Percentiles rank a stretch among this genome's conserved stretches.
These are phyloP conservation scores for Diaporthe nobilis DNA, from an alignment of 2,329 filamentous ascomycete genomes.

Conservation along the genomic window DNA sequence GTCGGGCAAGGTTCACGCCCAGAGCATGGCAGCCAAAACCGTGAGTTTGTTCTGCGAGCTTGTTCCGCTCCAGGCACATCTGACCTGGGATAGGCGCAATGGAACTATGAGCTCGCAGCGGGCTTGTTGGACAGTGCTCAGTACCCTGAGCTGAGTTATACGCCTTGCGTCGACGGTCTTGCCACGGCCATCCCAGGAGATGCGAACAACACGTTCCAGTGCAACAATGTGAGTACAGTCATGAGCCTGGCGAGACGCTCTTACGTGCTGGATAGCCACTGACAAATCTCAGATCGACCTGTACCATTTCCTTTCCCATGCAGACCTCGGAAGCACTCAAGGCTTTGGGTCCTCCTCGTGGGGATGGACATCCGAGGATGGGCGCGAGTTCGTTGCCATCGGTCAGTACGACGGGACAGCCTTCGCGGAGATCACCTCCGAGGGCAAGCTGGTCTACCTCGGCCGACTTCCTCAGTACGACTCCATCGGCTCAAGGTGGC, in stretches of 20 bases:
- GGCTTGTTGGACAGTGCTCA: constrained; percentile 13
- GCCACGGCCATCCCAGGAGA: constrained; percentile 16
- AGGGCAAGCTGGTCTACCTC: constrained; percentile 66
- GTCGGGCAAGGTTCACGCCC: constrained; percentile 32
- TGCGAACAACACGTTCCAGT: constrained; percentile 24
- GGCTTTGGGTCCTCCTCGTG: constrained; percentile 59
- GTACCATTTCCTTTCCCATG: constrained; percentile 55
- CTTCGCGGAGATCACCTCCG: constrained; percentile 65
- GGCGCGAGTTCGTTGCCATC: constrained; percentile 68
- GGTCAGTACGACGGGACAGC: constrained; percentile 68
- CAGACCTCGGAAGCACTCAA: constrained; percentile 51
- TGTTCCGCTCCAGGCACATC: too few relatives aligned
- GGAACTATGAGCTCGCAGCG: constrained; percentile 14
- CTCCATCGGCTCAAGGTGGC: constrained; percentile 62
- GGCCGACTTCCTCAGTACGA: constrained; percentile 65
- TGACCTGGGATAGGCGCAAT: constrained; percentile 18
- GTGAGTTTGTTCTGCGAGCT: constrained; percentile 40
- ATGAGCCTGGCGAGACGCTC: fast-evolving
- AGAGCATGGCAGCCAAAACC: constrained; percentile 50
- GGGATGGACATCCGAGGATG: constrained; percentile 67
- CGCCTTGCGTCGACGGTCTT: constrained; percentile 8
- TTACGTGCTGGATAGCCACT: fast-evolving
- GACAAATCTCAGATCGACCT: constrained; percentile 50
- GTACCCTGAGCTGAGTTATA: constrained; percentile 29
- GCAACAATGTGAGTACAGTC: constrained; percentile 1